Base-by-base conservation (phyloP, 1,284 basidiomycete species). In the Pisolithus thermaeus region DNA sequence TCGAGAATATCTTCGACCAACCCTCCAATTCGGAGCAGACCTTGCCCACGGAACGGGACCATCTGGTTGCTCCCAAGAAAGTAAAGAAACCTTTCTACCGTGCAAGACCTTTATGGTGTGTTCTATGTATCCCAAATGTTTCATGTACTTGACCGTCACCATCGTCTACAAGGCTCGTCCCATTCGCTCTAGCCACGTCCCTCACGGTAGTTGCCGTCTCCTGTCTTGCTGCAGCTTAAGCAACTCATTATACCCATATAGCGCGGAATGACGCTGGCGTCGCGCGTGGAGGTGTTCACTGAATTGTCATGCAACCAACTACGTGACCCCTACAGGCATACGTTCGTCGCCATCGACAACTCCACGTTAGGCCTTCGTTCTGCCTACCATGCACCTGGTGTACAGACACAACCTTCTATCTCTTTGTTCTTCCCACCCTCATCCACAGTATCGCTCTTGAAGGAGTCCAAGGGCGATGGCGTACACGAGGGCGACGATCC, bases 241-340 rank as follows among this genome's bases (percentile, higher is more conserved):
- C 37, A 22, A 25, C 25, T 45, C 44, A 38, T 37, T 37, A 20
- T 45, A 4, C 8, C 23, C 25, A 47, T 49, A 36, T 60, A 89
- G 87, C 83, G 85, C 43, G 85, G 84, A 50, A 88, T 90, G 83
- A 89, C 87, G 7, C 67, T 87, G 41, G 86, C 86, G 8, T 82
- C 87, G 39, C 78, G 87, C 47, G 79, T 90, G 18, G 82, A 89
- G 69, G 80, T 90, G 32, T 87, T 79, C 69, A 88, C 84, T n/a
- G 81, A 87, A 58, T 72, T 90, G 38, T 80, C 87, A 3, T 90
- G 87, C 69, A 75, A 78, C 55, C 71, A 72, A 18, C 60, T 85
- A 39, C 75, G 80, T 47, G 66, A 74, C 40, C 67, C 70, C 49
- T 72, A 74, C 55, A 68, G 73, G 58, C 69, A 70, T 66, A 76